Evolutionary conservation across 805 yeast genomes (phyloP).

Genomic region (Hanseniaspora vineae): DNA sequence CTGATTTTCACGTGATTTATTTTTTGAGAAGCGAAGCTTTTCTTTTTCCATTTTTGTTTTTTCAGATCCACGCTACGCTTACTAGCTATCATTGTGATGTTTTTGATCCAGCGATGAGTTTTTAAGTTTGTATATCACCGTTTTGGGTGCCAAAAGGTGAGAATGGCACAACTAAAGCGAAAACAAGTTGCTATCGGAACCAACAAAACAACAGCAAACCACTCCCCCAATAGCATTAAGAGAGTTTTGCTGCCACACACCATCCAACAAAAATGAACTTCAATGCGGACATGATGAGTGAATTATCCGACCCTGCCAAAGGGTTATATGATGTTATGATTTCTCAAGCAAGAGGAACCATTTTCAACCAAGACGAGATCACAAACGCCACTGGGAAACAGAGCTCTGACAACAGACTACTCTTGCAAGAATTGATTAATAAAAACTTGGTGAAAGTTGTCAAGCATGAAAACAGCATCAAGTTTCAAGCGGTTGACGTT

Average conservation of each 20-base stretch:
- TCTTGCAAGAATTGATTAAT: constrained; percentile 40
- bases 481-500: constrained; percentile 61
- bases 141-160: too few species aligned
- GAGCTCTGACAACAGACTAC: constrained; percentile 31
- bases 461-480: constrained; percentile 51
- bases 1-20: too few species aligned
- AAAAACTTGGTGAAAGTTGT: constrained; percentile 55
- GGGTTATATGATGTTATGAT: constrained; percentile 55
- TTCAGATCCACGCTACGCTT: not conserved
- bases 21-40: too few species aligned
- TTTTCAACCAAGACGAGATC: constrained; percentile 61
- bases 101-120: too few species aligned
- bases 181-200: too few species aligned
- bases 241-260: not conserved
- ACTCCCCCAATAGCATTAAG: not conserved
- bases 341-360: constrained; percentile 31
- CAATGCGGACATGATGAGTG: constrained; percentile 1
- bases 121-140: too few species aligned
- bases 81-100: too few species aligned
- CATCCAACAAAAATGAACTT: not conserved
- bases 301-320: constrained; percentile 33
- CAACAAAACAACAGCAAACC: too few species aligned
- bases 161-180: too few species aligned
- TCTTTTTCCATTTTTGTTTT: not conserved
- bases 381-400: constrained; percentile 33